A percentile compares a stretch with the other conserved stretches of the same genome.
Conservation (phyloP, 805 yeast species). For the Sugiyamaella valdiviana region DNA sequence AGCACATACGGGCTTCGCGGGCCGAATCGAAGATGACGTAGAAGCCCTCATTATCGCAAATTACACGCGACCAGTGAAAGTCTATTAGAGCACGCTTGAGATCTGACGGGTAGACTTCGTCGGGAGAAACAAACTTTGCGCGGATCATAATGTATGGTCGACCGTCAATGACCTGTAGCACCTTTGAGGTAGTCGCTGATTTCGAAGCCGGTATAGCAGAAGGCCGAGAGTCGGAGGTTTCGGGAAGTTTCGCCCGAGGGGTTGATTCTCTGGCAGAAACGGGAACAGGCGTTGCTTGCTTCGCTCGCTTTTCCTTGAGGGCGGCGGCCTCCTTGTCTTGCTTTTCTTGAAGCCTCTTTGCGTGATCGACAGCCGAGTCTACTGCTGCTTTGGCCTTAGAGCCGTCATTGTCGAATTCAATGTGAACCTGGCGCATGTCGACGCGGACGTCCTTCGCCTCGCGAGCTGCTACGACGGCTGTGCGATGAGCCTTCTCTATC, state of each 20-base stretch:
- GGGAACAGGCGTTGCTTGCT: not conserved
- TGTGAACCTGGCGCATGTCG: conserved; percentile 42
- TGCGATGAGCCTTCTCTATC: conserved; percentile 39
- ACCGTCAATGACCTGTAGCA: conserved; percentile 13
- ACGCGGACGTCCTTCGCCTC: conserved; percentile 43
- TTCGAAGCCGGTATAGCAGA: not conserved
- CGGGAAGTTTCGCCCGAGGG: not conserved
- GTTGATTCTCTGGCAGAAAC: not conserved
- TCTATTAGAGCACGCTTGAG: conserved; percentile 52
- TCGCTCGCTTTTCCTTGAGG: not conserved
- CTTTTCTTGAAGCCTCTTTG: not conserved
- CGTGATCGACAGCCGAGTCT: not conserved
- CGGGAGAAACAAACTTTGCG: conserved; percentile 24
- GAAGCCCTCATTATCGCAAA: conserved; percentile 59
- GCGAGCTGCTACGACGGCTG: conserved; percentile 43
- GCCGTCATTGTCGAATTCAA: conserved; percentile 32
- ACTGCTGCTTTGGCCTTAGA: conserved; percentile 19
- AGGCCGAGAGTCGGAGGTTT: not conserved
- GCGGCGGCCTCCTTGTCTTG: not conserved
- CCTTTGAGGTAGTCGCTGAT: conserved; percentile 1
- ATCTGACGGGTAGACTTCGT: conserved; percentile 46
- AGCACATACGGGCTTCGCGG: conserved; percentile 55
- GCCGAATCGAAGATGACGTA: conserved; percentile 61
- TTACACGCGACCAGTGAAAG: conserved; percentile 60
- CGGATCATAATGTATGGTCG: conserved; percentile 25